Percentiles rank a stretch among this genome's conserved stretches.
Conservation (phyloP, 129 eudicot species). For the Flaveria robusta region DNA sequence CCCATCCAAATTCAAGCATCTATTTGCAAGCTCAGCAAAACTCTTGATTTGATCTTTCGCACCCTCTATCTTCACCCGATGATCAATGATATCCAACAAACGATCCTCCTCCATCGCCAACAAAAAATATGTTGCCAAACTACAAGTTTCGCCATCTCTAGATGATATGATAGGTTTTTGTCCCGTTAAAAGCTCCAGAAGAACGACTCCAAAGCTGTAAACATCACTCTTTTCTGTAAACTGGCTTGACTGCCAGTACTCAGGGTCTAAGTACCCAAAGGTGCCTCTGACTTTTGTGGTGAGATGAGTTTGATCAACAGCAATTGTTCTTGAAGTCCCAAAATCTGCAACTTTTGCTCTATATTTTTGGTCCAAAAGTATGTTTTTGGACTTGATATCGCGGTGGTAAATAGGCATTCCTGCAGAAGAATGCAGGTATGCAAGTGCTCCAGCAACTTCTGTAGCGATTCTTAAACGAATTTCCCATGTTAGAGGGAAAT, state of each 20-base stretch:
- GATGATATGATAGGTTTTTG: slow-evolving; percentile 17
- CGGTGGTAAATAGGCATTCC: slow-evolving; percentile 19
- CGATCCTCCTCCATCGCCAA: slow-evolving; percentile 26
- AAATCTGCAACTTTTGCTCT: slow-evolving; percentile 39
- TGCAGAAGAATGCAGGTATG: neutral
- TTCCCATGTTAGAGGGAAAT: slow-evolving; percentile 8
- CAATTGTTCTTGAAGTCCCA: slow-evolving; percentile 37
- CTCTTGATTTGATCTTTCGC: slow-evolving; percentile 23
- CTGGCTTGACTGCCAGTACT: slow-evolving; percentile 20
- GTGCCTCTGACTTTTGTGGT: slow-evolving; percentile 34
- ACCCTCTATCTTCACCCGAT: slow-evolving; percentile 12
- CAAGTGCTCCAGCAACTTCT: neutral
- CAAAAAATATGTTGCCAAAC: slow-evolving; percentile 26
- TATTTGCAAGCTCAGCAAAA: slow-evolving; percentile 29
- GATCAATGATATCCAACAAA: slow-evolving; percentile 26
- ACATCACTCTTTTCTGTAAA: neutral
- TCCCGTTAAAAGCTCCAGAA: slow-evolving; percentile 36
- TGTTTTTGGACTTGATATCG: neutral
- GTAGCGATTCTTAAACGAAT: neutral
- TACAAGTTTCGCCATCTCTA: slow-evolving; percentile 17
- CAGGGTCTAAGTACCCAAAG: slow-evolving; percentile 37
- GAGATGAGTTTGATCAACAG: slow-evolving; percentile 32
- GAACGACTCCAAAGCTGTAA: slow-evolving; percentile 40
- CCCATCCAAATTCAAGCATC: slow-evolving; percentile 34
- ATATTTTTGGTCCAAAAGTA: neutral